Conservation (phyloP, 1,284 basidiomycete genomes). For the Ceratobasidium sp. region DNA sequence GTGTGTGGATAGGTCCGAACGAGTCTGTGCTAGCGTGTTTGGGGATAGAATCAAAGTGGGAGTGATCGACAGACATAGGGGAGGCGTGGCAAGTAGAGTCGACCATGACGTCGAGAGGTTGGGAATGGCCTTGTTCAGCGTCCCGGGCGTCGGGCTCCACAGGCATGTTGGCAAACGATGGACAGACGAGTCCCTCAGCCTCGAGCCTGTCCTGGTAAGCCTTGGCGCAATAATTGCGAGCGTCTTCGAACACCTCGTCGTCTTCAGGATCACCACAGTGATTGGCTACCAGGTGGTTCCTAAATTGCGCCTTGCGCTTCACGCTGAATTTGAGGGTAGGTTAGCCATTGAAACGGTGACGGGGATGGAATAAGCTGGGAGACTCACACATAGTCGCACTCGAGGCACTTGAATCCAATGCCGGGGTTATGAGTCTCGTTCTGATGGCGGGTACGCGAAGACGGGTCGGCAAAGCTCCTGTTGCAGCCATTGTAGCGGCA, state of each 20-base stretch:
- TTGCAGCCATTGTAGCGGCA: slow-evolving; percentile 7
- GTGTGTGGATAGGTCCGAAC: slow-evolving; percentile 2
- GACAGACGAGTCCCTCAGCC: too few relatives aligned
- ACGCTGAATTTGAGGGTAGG: background rate
- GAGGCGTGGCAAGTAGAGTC: background rate
- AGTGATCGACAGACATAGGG: background rate
- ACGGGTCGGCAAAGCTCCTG: slow-evolving; percentile 19
- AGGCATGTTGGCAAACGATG: background rate
- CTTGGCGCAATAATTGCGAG: background rate
- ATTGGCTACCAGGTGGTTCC: background rate
- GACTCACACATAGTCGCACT: slow-evolving; percentile 27
- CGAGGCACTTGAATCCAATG: slow-evolving; percentile 20
- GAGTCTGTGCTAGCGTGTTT: background rate
- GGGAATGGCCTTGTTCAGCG: background rate
- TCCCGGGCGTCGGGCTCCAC: too few relatives aligned
- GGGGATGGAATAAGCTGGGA: background rate
- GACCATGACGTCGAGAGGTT: slow-evolving; percentile 3
- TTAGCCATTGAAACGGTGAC: background rate
- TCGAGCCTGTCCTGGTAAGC: background rate
- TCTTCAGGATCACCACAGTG: background rate
- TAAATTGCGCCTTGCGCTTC: slow-evolving; percentile 27
- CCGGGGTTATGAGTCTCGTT: slow-evolving; percentile 33
- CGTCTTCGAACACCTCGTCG: background rate
- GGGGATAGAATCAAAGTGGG: background rate
- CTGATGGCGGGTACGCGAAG: slow-evolving; percentile 34